phyloP scores from a whole-genome alignment of 495 filamentous ascomycete species.

The Lophiostoma macrostomum region DNA sequence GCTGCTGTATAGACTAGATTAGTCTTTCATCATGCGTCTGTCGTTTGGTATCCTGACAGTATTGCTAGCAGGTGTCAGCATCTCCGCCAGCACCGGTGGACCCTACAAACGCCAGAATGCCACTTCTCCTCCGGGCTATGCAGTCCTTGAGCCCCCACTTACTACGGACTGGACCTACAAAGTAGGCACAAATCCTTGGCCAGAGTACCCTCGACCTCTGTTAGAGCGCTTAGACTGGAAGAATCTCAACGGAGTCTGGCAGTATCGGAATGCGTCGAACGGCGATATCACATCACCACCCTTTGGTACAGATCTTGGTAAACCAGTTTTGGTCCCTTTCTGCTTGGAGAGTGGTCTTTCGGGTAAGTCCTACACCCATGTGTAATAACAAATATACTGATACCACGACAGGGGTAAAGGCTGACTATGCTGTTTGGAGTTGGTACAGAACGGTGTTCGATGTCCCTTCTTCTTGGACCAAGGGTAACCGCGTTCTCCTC shows the following conservation, averaged over 20 bases:
- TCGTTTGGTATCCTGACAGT: not conserved
- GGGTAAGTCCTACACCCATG: constrained; percentile 37
- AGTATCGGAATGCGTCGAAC: constrained; percentile 50
- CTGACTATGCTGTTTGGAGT: constrained; percentile 49
- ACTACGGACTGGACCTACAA: constrained; percentile 61
- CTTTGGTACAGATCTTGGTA: constrained; percentile 41
- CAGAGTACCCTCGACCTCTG: constrained; percentile 64
- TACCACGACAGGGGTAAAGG: constrained; percentile 50
- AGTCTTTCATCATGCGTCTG: constrained; percentile 1
- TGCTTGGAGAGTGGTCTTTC: constrained; percentile 60
- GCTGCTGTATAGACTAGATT: not conserved
- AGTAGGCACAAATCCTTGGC: constrained; percentile 62
- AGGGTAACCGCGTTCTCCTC: constrained; percentile 48
- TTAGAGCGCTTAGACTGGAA: constrained; percentile 58
- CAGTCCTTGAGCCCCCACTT: constrained; percentile 45
- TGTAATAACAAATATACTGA: not conserved
- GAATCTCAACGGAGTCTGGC: constrained; percentile 65
- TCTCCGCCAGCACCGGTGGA: constrained; percentile 3
- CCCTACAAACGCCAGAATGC: constrained; percentile 16
- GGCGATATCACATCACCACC: constrained; percentile 46
- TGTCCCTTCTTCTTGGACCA: constrained; percentile 49
- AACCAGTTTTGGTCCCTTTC: constrained; percentile 60
- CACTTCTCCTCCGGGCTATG: constrained; percentile 32
- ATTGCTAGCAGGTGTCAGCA: not conserved
- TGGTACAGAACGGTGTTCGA: constrained; percentile 60